phyloP scores from a whole-genome alignment of 2,329 filamentous ascomycete genomes.

The Botrytis aclada region DNA sequence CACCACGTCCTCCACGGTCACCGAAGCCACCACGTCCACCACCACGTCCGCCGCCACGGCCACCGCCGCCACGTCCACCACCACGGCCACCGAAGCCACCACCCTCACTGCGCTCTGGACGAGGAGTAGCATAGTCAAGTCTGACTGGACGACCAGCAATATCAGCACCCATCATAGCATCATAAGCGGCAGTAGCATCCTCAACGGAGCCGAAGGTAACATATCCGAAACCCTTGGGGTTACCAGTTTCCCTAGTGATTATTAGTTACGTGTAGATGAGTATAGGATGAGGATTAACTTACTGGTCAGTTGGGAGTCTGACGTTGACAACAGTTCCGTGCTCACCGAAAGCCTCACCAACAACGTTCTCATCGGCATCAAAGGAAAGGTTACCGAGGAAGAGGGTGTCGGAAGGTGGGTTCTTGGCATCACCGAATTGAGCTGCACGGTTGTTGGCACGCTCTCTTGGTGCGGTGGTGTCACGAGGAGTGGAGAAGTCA shows the following conservation, averaged over 20 bases:
- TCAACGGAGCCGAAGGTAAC: constrained; percentile 66
- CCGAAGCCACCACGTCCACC: constrained; percentile 38
- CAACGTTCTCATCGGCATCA: constrained; percentile 60
- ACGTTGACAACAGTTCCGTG: constrained; percentile 63
- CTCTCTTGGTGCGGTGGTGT: constrained; percentile 46
- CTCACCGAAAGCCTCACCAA: constrained; percentile 61
- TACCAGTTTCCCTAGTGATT: constrained; percentile 53
- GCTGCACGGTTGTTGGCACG: constrained; percentile 51
- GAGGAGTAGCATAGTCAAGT: constrained; percentile 65
- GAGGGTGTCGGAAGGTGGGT: constrained; percentile 63
- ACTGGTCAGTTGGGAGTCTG: constrained; percentile 65
- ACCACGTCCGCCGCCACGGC: constrained; percentile 35
- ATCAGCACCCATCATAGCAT: constrained; percentile 60
- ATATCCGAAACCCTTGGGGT: constrained; percentile 72
- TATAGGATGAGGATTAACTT: constrained; percentile 28
- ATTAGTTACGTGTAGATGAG: constrained; percentile 31
- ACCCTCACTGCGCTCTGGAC: constrained; percentile 48
- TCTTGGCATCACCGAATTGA: constrained; percentile 61
- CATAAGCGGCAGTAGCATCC: constrained; percentile 62
- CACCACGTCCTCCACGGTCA: constrained; percentile 41
- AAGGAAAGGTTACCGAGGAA: constrained; percentile 73
- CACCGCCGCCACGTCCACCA: constrained; percentile 45
- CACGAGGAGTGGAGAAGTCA: constrained; percentile 64
- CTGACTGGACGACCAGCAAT: constrained; percentile 63
- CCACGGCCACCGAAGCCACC: constrained; percentile 45